Conservation (phyloP, 1,284 basidiomycete species). For the Vanrija pseudolonga region DNA sequence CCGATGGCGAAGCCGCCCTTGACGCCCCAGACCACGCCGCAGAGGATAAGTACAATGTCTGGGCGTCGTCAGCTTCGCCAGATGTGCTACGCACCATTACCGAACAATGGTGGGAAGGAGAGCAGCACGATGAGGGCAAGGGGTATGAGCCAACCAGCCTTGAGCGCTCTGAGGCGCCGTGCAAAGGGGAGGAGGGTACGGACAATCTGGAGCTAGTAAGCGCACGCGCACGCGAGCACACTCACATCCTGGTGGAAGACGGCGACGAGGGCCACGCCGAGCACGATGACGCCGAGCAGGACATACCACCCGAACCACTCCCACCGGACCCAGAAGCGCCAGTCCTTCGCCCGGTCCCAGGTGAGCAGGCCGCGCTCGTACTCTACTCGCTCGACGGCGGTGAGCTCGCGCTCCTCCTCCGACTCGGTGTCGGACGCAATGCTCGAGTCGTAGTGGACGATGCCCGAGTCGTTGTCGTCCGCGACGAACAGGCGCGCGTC, state of each 20-base stretch:
- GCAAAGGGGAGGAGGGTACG: slow-evolving; percentile 28
- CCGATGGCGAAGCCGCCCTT: slow-evolving; percentile 42
- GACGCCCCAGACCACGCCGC: slow-evolving; percentile 48
- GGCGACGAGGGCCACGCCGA: slow-evolving; percentile 21
- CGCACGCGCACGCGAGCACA: background rate
- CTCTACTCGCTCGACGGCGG: slow-evolving; percentile 25
- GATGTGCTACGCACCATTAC: slow-evolving; percentile 29
- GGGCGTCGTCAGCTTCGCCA: background rate
- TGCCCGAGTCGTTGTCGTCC: background rate
- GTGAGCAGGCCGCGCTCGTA: slow-evolving; percentile 33
- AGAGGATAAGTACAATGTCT: slow-evolving; percentile 39
- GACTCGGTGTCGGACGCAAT: background rate
- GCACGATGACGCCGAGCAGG: slow-evolving; percentile 15
- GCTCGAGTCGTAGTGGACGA: background rate
- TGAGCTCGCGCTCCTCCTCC: slow-evolving; percentile 6
- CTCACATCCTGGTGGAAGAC: slow-evolving; percentile 33
- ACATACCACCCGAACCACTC: slow-evolving; percentile 29
- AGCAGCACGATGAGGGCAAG: slow-evolving; percentile 45
- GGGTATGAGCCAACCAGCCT: slow-evolving; percentile 40
- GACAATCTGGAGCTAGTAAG: slow-evolving; percentile 18
- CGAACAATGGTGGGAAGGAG: slow-evolving; percentile 49
- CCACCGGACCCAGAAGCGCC: slow-evolving; percentile 32
- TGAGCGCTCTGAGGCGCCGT: slow-evolving; percentile 14
- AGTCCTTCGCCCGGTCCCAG: slow-evolving; percentile 22
- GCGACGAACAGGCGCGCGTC: background rate